Evolutionary conservation across 2,329 filamentous ascomycete species (phyloP), one percentile per base, ranked within the genome.

Genomic region (Curvularia eragrostidis): DNA sequence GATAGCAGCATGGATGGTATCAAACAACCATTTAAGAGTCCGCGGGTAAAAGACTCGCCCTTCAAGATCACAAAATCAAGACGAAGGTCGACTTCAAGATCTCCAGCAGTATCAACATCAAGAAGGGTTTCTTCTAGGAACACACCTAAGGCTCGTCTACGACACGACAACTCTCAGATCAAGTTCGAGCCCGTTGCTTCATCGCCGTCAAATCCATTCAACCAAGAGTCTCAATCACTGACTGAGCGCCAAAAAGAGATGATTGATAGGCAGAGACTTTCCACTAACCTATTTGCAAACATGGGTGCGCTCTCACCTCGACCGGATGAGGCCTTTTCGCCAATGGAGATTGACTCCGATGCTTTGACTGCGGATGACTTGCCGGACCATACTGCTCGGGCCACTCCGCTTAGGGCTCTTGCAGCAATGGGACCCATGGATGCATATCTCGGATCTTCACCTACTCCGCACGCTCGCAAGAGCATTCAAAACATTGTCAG

Each of bases 151-250:
- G 80, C 83, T 18, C 85, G 84, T 58, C 80, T 88, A 26, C 86
- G 90, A 32, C 92, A 96, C 66, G 86, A 96, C 61, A 85, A 96
- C 75, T 96, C 91, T 0, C 92, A 96, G 69, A 84, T 96, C 24
- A 84, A 91, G 42, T 95, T 95, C 68, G 86, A 89, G 2, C 79
- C 86, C 0, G 89, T 94, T 46, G 83, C 85, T 28, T 86, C 87
- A 12, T 86, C 88, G 0, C 78, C 83, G 3, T 77, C 82, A 4
- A 75, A 78, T 13, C 77, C 75, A 0, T 72, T 74, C 19, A 65
- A 71, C 3, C 70, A 83, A 2, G 88, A 91, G 54, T 91, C 90
- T 0, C 91, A 95, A 66, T 77, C 88, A 18, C 79, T 96, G 48
- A 96, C 92, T 0, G 90, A 93, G 34, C 85, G 87, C 42, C 92